Evolutionary conservation across 139 green algal species (phyloP), one percentile per base, ranked within the genome.

Genomic region (Desmodesmus armatus): DNA sequence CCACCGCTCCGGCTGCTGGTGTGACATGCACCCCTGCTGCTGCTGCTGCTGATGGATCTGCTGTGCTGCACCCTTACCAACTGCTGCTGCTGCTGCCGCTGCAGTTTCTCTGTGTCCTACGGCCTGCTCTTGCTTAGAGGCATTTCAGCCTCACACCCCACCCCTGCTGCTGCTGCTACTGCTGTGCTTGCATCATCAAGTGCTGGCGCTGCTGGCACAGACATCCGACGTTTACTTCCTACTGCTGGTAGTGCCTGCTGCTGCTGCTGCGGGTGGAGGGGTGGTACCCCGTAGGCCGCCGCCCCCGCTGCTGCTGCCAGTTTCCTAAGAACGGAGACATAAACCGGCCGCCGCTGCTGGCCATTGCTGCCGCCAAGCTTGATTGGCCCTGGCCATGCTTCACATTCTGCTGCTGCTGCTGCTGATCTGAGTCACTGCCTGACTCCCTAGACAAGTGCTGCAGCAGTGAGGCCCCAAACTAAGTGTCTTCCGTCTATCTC

Each of bases 391-490:
- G n/a, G n/a, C n/a, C n/a, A n/a, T n/a, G n/a, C n/a, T n/a, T n/a
- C n/a, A n/a, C n/a, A n/a, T 85, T 43, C 29, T 83, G 35, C 78
- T 76, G 62, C 62, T 49, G 39, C 41, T 66, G 62, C 78, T 62
- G 66, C 3, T 76, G 40, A 27, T 84, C 43, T 62, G 5, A 25
- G 27, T 80, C 44, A 11, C 7, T 29, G 29, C 33, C 29, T 9
- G 3, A 33, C 29, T 85, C 41, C 33, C 67, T 63, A 3, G 35
- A 4, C 6, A 77, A 23, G 11, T 85, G 79, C 27, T 47, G 44
- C 65, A 85, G 44, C 79, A 85, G 69, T 19, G 41, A 40, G 79
- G 79, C 1, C 62, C 79, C 6, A 85, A 44, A 41, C 62, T 85
- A 5, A 85, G 13, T 0, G 29, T 77, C 27, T 44, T 47, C 29